phyloP scores from a whole-genome alignment of 2,329 filamentous ascomycete species.

The Pseudomassariella vexata region DNA sequence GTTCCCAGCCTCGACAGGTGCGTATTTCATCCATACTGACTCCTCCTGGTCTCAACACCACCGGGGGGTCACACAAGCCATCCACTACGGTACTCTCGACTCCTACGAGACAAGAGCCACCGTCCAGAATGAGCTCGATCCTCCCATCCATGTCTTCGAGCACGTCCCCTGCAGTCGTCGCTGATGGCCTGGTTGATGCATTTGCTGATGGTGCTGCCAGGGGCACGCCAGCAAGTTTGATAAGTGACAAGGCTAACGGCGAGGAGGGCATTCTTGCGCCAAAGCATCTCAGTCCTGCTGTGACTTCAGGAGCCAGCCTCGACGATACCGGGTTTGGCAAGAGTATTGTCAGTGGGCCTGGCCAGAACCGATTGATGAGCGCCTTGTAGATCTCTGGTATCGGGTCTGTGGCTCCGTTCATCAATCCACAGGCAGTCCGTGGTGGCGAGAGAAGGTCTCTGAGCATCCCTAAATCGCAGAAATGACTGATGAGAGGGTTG shows the following conservation, averaged over 20 bases:
- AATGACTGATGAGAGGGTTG: constrained; percentile 91
- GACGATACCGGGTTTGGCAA: constrained; percentile 68
- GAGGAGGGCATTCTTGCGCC: constrained; percentile 86
- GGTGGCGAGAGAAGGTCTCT: constrained; percentile 47
- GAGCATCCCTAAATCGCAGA: constrained; percentile 76
- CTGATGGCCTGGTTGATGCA: constrained; percentile 86
- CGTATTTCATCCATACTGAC: constrained; percentile 76
- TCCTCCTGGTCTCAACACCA: constrained; percentile 80
- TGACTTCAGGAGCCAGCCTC: constrained; percentile 82
- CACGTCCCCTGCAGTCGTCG: constrained; percentile 86
- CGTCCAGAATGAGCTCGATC: constrained; percentile 84
- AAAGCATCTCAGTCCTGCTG: constrained; percentile 77
- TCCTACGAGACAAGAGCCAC: constrained; percentile 78
- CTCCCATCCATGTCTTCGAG: constrained; percentile 74
- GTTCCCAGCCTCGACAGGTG: constrained; percentile 72
- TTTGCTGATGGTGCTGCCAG: constrained; percentile 92
- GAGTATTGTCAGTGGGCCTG: constrained; percentile 86
- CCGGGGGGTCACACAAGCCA: constrained; percentile 73
- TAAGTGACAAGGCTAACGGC: constrained; percentile 80
- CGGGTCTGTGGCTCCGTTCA: constrained; percentile 24
- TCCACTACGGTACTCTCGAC: constrained; percentile 98
- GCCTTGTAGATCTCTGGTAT: constrained; percentile 73
- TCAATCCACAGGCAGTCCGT: constrained; percentile 15
- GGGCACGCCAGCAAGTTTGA: constrained; percentile 69
- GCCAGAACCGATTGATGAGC: constrained; percentile 83